Base-by-base conservation (phyloP, 2,329 filamentous ascomycete genomes). In the Ambrosiella cleistominuta region DNA sequence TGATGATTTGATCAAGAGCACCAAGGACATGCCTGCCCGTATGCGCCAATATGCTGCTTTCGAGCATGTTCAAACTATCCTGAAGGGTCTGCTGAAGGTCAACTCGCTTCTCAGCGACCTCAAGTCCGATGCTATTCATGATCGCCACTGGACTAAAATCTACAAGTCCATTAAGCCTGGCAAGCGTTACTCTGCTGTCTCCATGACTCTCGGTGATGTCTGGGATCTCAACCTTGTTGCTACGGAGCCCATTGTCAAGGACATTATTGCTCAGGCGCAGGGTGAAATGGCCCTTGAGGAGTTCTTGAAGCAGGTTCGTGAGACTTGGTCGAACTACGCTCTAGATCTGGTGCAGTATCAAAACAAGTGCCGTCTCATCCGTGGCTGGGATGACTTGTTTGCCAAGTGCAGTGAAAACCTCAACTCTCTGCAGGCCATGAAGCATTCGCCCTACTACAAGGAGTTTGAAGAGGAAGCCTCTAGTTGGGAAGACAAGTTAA, bases 11-110 rank as follows among this genome's bases (percentile, higher is more conserved):
- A 88, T 97, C 69, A 95, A 95, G 74, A 95, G 95, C 79, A 97
- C 90, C 40, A 97, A 95, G 72, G 91, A 97, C 62, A 97, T 98
- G 93, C 93, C 94, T 0, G 95, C 89, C 70, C 84, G 93, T 61
- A 97, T 98, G 91, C 84, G 94, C 61, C 94, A 98, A 67, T 99
- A 99, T 69, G 91, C 94, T 64, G 94, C 94, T n/a, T 99, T 98
- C 68, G 94, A 98, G 70, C 91, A 98, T 66, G 89, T 98, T 44
- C 94, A 98, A 68, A 88, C 82, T 62, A 86, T 94, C 37, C 79
- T 98, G 45, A 86, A 89, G 50, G 84, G 90, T 62, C 79, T 95
- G 54, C 77, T 96, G 62, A 97, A 95, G 69, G 88, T 95, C 64
- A 98, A 97, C 66, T 77, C 84, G 9, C 77, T 96, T 39, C 77